Conservation (phyloP, 352 stramenopile genomes). For the Thalassiosira mediterranea region DNA sequence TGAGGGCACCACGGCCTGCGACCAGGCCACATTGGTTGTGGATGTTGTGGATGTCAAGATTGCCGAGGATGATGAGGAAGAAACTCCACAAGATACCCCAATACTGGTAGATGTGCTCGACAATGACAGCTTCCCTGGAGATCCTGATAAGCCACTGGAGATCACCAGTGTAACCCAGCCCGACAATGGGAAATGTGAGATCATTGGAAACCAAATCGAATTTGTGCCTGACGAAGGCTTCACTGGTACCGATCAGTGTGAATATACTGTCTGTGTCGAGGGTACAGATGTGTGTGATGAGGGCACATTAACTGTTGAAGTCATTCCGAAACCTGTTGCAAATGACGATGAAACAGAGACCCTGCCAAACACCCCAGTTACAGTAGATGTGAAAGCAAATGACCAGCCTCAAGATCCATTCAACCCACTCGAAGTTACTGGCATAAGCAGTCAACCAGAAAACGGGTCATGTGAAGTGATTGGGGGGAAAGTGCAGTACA, state of each 20-base stretch:
- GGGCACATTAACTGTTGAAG: slow-evolving; percentile 3
- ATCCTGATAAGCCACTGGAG: slow-evolving; percentile 2
- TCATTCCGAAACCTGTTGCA: slow-evolving; percentile 3
- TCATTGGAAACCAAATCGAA: slow-evolving; percentile 5
- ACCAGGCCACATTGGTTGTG: slow-evolving; percentile 9
- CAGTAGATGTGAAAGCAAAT: slow-evolving; percentile 22
- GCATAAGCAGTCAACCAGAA: background rate
- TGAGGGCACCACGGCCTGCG: slow-evolving; percentile 12
- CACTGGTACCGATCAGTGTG: slow-evolving; percentile 12
- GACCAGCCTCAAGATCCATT: background rate
- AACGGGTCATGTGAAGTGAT: slow-evolving; percentile 39
- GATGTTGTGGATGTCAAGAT: slow-evolving; percentile 19
- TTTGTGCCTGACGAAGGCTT: slow-evolving; percentile 15
- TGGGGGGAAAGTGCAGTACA: slow-evolving; percentile 44
- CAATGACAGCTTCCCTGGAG: slow-evolving; percentile 14
- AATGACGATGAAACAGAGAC: slow-evolving; percentile 8
- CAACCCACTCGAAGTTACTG: slow-evolving; percentile 10
- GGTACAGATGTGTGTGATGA: slow-evolving; percentile 15
- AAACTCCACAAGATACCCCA: slow-evolving; percentile 3
- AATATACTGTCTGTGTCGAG: slow-evolving; percentile 21
- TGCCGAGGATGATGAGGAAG: slow-evolving; percentile 14
- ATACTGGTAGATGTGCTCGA: slow-evolving; percentile 15
- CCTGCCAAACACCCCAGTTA: slow-evolving; percentile 9
- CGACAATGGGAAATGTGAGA: slow-evolving; percentile 21
- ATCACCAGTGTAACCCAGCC: slow-evolving; percentile 1